Evolutionary conservation across 345 rosid genomes (phyloP), one percentile per base, ranked within the genome.

Genomic region (Linum usitatissimum): DNA sequence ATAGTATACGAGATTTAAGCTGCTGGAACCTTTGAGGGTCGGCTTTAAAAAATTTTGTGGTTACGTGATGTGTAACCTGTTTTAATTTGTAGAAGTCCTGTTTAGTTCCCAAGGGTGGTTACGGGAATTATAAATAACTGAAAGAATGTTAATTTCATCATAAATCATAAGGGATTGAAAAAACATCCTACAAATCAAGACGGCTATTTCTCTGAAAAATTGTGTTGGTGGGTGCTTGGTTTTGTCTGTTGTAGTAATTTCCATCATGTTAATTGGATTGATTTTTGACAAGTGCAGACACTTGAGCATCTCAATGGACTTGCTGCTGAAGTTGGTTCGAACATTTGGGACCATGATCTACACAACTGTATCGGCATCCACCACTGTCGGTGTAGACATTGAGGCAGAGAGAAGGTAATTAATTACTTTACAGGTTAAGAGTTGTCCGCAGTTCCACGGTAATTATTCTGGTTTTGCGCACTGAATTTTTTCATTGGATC

Each of bases 391-490:
- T 58, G 89, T 94, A 64, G 97, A 94, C 74, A 86, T 94, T 60
- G 99, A 94, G 82, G 97, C 96, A 51, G 97, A 94, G 70, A 92
- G 85, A 74, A 94, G 99, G 99, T 88, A 59, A 23, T 77, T 42
- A 6, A 45, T 10, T 13, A 34, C 38, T 1, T 34, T 61, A 4
- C 14, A 49, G 19, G 19, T 70, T 57, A 54, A 17, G n/a, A 55
- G 30, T 60, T 20, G 23, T 60, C 18, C 40, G 63, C 55, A 59
- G 58, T 9, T 59, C 30, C 56, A 18, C 51, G 36, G 3, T 20
- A 51, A 60, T 51, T 57, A 6, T 39, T 6, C 53, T 36, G 13
- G 7, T 51, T 49, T 8, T 63, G n/a, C 14, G 17, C 9, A 36
- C 19, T 34, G 5, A 31, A 9, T 18, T 20, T 17, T 23, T 28